These are phyloP conservation scores for Basidiobolus meristosporus DNA, from an alignment of 371 early-diverging fungal genomes.

Conservation along the genomic window DNA sequence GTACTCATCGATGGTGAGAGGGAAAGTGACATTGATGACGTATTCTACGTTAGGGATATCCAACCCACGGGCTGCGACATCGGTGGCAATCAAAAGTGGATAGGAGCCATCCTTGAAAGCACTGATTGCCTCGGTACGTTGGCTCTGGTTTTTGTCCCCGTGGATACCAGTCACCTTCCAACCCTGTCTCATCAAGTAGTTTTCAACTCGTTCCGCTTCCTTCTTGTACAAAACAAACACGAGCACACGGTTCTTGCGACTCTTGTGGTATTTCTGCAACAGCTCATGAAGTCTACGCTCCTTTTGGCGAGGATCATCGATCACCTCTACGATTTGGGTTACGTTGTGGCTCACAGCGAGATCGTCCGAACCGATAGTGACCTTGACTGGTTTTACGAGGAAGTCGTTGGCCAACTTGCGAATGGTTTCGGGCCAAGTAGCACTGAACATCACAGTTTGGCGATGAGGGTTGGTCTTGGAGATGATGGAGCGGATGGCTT, in stretches of 20 bases:
- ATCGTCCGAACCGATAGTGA: constrained; percentile 86
- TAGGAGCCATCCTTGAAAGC: constrained; percentile 47
- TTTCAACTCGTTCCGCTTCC: constrained; percentile 70
- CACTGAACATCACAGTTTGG: constrained; percentile 80
- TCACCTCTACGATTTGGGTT: constrained; percentile 83
- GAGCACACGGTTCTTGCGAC: constrained; percentile 58
- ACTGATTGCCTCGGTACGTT: constrained; percentile 44
- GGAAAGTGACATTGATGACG: constrained; percentile 97
- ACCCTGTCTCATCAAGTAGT: constrained; percentile 41
- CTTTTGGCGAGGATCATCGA: constrained; percentile 55
- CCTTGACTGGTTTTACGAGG: constrained; percentile 65
- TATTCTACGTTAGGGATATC: constrained; percentile 95
- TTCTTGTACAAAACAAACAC: constrained; percentile 90
- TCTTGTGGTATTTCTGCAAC: constrained; percentile 61
- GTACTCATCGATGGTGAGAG: constrained; percentile 81
- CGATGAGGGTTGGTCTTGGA: constrained; percentile 25
- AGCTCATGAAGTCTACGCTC: constrained; percentile 62
- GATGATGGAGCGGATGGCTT: constrained; percentile 70
- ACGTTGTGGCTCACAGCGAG: constrained; percentile 81
- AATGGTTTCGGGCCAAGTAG: constrained; percentile 59
- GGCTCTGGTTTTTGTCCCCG: constrained; percentile 58
- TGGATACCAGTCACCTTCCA: constrained; percentile 74
- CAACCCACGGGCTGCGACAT: constrained; percentile 90
- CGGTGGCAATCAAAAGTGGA: constrained; percentile 79
- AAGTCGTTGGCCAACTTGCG: constrained; percentile 72